A percentile compares a stretch with the other conserved stretches of the same genome.
Evolutionary conservation across 768 basidiomycete species (phyloP).

Genomic region (Filobasidium wieringae): DNA sequence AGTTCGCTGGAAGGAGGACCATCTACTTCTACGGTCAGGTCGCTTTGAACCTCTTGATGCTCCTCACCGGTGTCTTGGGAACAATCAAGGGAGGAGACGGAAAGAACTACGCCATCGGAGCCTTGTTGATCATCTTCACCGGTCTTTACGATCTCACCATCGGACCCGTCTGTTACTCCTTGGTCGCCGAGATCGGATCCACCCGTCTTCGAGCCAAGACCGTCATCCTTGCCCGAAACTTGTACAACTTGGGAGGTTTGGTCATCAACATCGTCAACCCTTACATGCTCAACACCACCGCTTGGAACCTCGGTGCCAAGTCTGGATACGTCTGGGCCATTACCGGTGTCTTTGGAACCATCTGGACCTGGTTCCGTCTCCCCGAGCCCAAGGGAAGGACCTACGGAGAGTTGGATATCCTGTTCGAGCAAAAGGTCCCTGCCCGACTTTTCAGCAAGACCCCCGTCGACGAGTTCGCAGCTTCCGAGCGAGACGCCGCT

Average conservation of each 20-base stretch:
- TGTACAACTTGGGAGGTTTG: slow-evolving; percentile 21
- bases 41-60: slow-evolving; percentile 19
- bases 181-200: slow-evolving; percentile 25
- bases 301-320: slow-evolving; percentile 16
- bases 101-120: slow-evolving; percentile 16
- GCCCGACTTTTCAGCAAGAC: slow-evolving; percentile 30
- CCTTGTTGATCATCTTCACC: slow-evolving; percentile 20
- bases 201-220: slow-evolving; percentile 32
- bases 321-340: slow-evolving; percentile 12
- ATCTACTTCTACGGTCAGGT: slow-evolving; percentile 15
- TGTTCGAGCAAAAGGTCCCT: slow-evolving; percentile 29
- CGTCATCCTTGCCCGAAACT: slow-evolving; percentile 21
- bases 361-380: slow-evolving; percentile 26
- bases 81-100: background rate
- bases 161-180: slow-evolving; percentile 25
- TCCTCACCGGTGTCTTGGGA: slow-evolving; percentile 25
- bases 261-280: slow-evolving; percentile 20
- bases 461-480: slow-evolving; percentile 20
- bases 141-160: slow-evolving; percentile 25
- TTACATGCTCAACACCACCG: slow-evolving; percentile 29
- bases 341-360: background rate
- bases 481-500: slow-evolving; percentile 7
- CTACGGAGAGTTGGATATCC: slow-evolving; percentile 37
- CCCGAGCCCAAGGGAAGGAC: slow-evolving; percentile 35
- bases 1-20: slow-evolving; percentile 29